A percentile compares a stretch with the other conserved stretches of the same genome.
Conservation (phyloP, 352 stramenopile genomes). For the Thalassiosira ordinaria region DNA sequence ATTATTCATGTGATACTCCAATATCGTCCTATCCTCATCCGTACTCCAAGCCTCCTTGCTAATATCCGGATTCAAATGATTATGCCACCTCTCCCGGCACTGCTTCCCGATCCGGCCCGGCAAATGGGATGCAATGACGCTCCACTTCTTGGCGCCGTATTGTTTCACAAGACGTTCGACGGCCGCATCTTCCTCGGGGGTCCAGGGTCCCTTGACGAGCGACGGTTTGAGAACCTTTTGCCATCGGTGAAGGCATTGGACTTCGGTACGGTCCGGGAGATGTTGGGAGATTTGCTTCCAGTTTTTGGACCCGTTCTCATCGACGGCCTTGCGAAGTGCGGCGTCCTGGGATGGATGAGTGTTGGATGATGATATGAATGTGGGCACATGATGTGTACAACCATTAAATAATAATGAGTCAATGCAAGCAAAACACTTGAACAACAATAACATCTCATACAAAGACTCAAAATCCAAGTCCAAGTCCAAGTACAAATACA, state of each 20-base stretch:
- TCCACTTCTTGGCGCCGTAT: constrained; percentile 89
- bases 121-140: constrained; percentile 91
- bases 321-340: constrained; percentile 52
- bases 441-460: too few species aligned
- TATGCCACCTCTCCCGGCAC: too few species aligned
- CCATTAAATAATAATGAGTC: too few species aligned
- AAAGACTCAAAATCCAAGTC: too few species aligned
- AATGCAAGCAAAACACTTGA: too few species aligned
- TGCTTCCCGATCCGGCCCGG: constrained; percentile 92
- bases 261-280: constrained; percentile 66
- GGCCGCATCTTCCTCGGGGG: constrained; percentile 80
- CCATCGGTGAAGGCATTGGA: constrained; percentile 80
- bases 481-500: too few species aligned
- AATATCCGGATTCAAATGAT: too few species aligned
- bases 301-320: constrained; percentile 76
- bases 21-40: too few species aligned
- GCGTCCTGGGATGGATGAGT: constrained; percentile 42
- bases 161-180: constrained; percentile 80
- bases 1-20: too few species aligned
- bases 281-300: constrained; percentile 76
- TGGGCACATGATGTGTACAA: not conserved
- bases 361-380: too few species aligned
- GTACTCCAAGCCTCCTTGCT: too few species aligned
- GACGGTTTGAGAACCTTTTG: constrained; percentile 80
- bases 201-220: constrained; percentile 86